Evolutionary conservation across 371 early-diverging fungal genomes (phyloP), one percentile per base, ranked within the genome.

Genomic region (Actinomucor elegans): DNA sequence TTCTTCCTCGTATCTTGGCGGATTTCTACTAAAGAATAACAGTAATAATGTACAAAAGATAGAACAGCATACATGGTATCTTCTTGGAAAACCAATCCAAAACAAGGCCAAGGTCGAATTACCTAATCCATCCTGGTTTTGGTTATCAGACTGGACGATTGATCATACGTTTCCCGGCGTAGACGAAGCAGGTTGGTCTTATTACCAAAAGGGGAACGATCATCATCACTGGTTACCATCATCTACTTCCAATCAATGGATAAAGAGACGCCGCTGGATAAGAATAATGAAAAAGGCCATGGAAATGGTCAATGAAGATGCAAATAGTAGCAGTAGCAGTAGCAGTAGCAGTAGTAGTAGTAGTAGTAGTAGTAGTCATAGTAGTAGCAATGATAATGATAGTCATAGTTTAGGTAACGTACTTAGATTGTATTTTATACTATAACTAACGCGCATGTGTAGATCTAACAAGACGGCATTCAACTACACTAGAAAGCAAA

Each of bases 101-200:
- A 54, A 51, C 17, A 64, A 49, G 34, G 48, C 52, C 2, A 50
- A 41, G 12, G 66, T 24, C 18, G 29, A 18, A 36, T 44, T 38
- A 36, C 57, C 43, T 47, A 55, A 71, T 26, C 56, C 72, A 7
- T 64, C 73, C 3, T 90, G 89, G 89, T 88, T 83, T 56, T 90
- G 90, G 90, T 33, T 87, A 37, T 80, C 83, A 5, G 90, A 88
- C 15, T 90, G 90, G 90, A 61, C 69, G 3, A 48, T 86, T 5
- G 89, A 88, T 56, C 48, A 59, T 21, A 64, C 69, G 2, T 74
- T 80, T 55, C 83, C 85, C 2, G 63, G 46, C 17, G 58, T 69
- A 5, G 73, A 81, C 42, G 33, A 49, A 7, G 63, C 75, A 10
- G 84, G 84, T 0, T 84, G 86, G 81, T 77, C 78, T 41, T 87